A percentile compares a stretch with the other conserved stretches of the same genome.
Conservation (phyloP, 2,329 filamentous ascomycete species). For the Fusarium ramigenum region DNA sequence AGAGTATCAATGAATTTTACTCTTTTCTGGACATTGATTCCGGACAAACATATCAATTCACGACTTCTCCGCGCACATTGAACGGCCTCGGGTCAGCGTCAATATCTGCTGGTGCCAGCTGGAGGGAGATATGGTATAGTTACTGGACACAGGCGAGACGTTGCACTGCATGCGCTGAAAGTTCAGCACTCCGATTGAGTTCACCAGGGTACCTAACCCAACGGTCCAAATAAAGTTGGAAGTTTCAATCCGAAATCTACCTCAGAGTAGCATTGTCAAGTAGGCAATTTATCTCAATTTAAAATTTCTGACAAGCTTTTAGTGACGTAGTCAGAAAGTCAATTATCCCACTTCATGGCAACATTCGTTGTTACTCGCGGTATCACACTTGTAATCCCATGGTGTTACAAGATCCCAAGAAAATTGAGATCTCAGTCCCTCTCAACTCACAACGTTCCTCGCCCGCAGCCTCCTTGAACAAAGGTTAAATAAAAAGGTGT, state of each 20-base stretch:
- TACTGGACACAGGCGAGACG: neutral
- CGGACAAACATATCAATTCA: neutral
- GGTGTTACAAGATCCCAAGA: neutral
- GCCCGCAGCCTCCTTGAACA: too few relatives aligned
- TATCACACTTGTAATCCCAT: neutral
- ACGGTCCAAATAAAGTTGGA: neutral
- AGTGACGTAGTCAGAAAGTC: neutral
- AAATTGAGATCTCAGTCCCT: too few relatives aligned
- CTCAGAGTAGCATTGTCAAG: neutral
- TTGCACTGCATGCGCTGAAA: neutral
- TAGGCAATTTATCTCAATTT: neutral
- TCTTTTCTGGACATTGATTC: neutral
- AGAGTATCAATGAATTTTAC: too few relatives aligned
- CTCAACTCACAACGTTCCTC: neutral
- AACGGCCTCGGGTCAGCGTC: neutral
- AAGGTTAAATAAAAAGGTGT: accelerated
- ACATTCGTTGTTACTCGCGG: neutral
- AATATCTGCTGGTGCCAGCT: neutral
- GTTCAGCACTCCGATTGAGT: neutral
- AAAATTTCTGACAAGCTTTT: too few relatives aligned
- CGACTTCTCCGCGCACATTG: neutral
- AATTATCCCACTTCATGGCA: too few relatives aligned
- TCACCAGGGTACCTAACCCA: neutral
- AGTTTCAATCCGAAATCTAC: neutral
- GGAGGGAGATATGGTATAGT: neutral